Conservation (phyloP, 495 filamentous ascomycete species). For the Xylaria flabelliformis region DNA sequence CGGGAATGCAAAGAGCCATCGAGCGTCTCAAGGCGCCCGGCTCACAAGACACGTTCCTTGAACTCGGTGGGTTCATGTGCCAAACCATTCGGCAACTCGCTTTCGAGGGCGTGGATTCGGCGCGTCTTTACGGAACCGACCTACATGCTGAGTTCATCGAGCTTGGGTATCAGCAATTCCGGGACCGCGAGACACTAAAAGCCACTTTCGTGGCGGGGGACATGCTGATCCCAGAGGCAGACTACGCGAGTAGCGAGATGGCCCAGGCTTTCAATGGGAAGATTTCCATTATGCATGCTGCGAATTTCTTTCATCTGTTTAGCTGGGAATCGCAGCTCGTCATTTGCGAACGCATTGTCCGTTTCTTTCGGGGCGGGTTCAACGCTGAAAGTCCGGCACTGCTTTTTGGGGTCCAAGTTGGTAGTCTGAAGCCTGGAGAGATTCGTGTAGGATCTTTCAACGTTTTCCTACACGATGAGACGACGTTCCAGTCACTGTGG, state of each 20-base stretch:
- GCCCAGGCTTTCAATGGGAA: conserved; percentile 44
- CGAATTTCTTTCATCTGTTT: conserved; percentile 68
- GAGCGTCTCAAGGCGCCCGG: conserved; percentile 34
- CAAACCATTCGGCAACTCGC: conserved; percentile 55
- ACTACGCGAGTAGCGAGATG: conserved; percentile 19
- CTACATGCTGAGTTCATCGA: conserved; percentile 46
- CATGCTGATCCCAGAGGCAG: conserved; percentile 29
- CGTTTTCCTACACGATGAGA: conserved; percentile 46
- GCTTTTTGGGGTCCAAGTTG: conserved; percentile 56
- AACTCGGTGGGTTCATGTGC: conserved; percentile 58
- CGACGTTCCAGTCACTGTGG: conserved; percentile 59
- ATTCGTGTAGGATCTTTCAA: conserved; percentile 12
- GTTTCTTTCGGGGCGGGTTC: conserved; percentile 43
- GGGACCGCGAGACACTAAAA: conserved; percentile 29
- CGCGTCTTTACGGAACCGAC: conserved; percentile 47
- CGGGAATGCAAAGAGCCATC: conserved; percentile 38
- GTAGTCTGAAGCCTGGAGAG: conserved; percentile 45
- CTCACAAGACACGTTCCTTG: conserved; percentile 48
- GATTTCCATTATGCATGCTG: conserved; percentile 62
- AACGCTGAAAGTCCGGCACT: conserved; percentile 49
- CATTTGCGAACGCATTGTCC: conserved; percentile 53
- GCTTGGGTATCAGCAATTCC: conserved; percentile 43
- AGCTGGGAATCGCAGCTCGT: conserved; percentile 57
- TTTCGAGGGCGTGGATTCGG: conserved; percentile 48
- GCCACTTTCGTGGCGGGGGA: conserved; percentile 31